Evolutionary conservation across 805 yeast species (phyloP), one percentile per base, ranked within the genome.

Genomic region (Candida succiphila): DNA sequence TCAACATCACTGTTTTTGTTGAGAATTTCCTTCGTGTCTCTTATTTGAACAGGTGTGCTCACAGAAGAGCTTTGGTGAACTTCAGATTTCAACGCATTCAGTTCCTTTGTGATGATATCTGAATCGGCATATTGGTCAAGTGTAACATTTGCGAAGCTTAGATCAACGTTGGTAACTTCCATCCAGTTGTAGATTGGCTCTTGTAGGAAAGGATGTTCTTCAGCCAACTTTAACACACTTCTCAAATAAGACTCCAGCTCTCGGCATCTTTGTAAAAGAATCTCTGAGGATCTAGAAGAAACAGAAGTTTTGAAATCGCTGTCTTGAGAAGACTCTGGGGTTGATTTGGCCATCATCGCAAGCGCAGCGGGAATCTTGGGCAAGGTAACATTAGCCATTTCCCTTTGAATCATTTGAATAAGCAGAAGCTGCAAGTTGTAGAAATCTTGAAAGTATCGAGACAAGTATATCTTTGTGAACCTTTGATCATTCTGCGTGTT

Each of bases 391-490:
- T 46, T 48, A 16, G 75, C 75, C 13, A 68, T 36, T 19, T 35
- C 44, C 13, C 33, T 34, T 6, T 23, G n/a, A 10, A 21, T 7
- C 3, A 22, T 50, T 21, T 21, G 10, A 21, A 7, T 21, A 21
- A 21, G 23, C 23, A 8, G 33, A 15, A 60, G 49, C 37, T 69
- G 74, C 17, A 70, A 46, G 33, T 63, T 62, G 45, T 67, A 65
- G 34, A 71, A 68, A 41, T 70, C 76, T 44, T 66, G 70, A 42
- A 69, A 71, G 46, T 63, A 69, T 14, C 75, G 55, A 39, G 72
- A 63, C 16, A 70, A 46, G 32, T 60, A 58, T 36, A 62, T 54
- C 28, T 56, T 60, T 14, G 26, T 8, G 53, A 49, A 41, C 56
- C 52, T 5, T 45, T 38, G 17, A n/a, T n/a, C n/a, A n/a, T n/a